These are phyloP conservation scores for Trichophyton verrucosum DNA, from an alignment of 2,329 filamentous ascomycete species.

Conservation along the genomic window DNA sequence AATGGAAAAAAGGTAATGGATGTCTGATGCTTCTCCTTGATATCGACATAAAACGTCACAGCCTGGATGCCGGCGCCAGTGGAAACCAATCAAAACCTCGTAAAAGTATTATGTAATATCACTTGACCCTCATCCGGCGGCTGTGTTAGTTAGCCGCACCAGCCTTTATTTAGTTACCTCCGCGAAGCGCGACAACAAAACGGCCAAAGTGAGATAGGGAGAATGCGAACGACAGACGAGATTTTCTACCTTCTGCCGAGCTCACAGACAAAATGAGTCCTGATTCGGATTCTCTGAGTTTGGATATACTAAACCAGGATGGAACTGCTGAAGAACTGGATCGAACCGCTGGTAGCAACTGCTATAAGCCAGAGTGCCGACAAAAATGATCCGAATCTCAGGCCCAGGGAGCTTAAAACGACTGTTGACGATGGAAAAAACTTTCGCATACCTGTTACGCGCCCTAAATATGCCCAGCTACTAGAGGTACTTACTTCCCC, in stretches of 20 bases:
- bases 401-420: background rate
- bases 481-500: conserved; percentile 18
- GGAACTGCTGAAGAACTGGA: conserved; percentile 1
- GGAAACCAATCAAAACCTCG: background rate
- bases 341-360: background rate
- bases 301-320: conserved; percentile 1
- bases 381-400: too few species aligned
- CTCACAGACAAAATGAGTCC: background rate
- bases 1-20: background rate
- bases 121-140: background rate
- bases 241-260: background rate
- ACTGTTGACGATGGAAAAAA: conserved; percentile 22
- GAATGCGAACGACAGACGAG: background rate
- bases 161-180: background rate
- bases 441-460: conserved; percentile 20
- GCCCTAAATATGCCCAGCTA: conserved; percentile 18
- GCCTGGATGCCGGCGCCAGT: background rate
- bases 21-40: background rate
- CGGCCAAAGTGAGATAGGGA: background rate
- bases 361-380: background rate
- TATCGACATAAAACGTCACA: background rate
- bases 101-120: background rate
- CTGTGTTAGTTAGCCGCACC: background rate
- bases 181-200: background rate
- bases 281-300: background rate